A percentile compares a stretch with the other conserved stretches of the same genome.
Evolutionary conservation across 2,329 filamentous ascomycete genomes (phyloP).

Genomic region (Epichloe sylvatica): DNA sequence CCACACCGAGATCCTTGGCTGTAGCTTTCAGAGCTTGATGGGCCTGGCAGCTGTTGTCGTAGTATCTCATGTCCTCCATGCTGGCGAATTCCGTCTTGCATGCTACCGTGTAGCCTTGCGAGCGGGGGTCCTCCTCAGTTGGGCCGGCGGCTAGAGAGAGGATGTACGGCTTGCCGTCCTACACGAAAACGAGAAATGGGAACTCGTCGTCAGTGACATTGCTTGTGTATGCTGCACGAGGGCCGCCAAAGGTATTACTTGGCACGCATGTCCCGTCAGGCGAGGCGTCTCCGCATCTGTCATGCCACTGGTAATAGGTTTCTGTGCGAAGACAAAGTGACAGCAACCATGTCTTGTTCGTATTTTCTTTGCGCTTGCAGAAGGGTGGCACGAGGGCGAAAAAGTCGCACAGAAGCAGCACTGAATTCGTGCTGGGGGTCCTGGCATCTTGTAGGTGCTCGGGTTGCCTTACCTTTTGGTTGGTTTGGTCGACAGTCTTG

Average conservation of each 20-base stretch:
- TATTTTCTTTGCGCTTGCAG: neutral
- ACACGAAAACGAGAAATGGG: neutral
- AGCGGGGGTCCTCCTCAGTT: conserved; percentile 42
- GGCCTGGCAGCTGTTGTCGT: conserved; percentile 40
- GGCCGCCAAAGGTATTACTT: neutral
- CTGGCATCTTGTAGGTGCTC: neutral
- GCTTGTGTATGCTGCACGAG: neutral
- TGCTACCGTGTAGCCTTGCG: conserved; percentile 51
- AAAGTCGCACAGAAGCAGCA: neutral
- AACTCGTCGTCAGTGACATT: conserved; percentile 6
- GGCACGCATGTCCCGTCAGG: neutral
- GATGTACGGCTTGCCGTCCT: conserved; percentile 63
- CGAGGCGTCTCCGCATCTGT: neutral
- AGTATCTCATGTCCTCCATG: conserved; percentile 56
- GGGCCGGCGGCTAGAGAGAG: conserved; percentile 39
- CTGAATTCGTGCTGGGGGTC: neutral
- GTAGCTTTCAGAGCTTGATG: conserved; percentile 27
- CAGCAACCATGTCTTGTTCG: neutral
- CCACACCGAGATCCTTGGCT: conserved; percentile 19
- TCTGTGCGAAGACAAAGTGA: neutral
- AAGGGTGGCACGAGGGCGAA: neutral
- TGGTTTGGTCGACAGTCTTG: conserved; percentile 23
- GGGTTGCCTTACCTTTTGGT: conserved; percentile 25
- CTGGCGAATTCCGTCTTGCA: conserved; percentile 50
- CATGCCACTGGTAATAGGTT: neutral